phyloP scores from a whole-genome alignment of 148 eudicot genomes.

The Nepenthes mirabilis region DNA sequence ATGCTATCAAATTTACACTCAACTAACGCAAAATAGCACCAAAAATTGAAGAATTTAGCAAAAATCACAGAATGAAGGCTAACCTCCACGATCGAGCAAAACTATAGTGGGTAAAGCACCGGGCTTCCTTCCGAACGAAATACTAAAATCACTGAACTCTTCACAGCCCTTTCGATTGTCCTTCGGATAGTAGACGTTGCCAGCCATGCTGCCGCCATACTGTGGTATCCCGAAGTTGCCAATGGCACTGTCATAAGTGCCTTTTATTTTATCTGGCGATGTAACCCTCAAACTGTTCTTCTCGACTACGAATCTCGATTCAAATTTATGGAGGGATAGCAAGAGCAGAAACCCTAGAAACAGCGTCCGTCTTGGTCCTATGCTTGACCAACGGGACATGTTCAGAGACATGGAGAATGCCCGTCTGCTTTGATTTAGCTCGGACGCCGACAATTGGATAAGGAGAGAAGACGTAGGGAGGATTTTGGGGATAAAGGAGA shows the following conservation, averaged over 20 bases:
- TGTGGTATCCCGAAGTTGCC: conserved; percentile 6
- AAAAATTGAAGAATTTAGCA: too few species aligned
- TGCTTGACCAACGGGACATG: too few species aligned
- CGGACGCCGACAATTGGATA: too few species aligned
- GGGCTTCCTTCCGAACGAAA: not conserved
- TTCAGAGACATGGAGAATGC: too few species aligned
- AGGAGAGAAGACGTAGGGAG: too few species aligned
- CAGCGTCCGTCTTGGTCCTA: not conserved
- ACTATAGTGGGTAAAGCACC: conserved; percentile 2
- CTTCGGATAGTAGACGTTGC: conserved; percentile 1
- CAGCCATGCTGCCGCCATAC: conserved; percentile 4
- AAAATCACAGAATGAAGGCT: not conserved
- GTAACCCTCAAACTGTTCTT: conserved; percentile 1
- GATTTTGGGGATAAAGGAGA: too few species aligned
- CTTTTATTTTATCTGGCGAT: not conserved
- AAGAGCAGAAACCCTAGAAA: conserved; percentile 43
- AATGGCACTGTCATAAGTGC: conserved; percentile 3
- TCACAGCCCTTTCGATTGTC: not conserved
- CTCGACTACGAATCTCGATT: conserved; percentile 7
- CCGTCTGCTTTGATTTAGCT: too few species aligned
- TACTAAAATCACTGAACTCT: not conserved
- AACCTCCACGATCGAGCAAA: conserved; percentile 7
- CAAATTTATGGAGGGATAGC: conserved; percentile 1
- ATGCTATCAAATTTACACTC: too few species aligned
- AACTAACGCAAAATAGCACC: too few species aligned